Base-by-base conservation (phyloP, 1,284 basidiomycete species). In the Ganoderma meredithae region DNA sequence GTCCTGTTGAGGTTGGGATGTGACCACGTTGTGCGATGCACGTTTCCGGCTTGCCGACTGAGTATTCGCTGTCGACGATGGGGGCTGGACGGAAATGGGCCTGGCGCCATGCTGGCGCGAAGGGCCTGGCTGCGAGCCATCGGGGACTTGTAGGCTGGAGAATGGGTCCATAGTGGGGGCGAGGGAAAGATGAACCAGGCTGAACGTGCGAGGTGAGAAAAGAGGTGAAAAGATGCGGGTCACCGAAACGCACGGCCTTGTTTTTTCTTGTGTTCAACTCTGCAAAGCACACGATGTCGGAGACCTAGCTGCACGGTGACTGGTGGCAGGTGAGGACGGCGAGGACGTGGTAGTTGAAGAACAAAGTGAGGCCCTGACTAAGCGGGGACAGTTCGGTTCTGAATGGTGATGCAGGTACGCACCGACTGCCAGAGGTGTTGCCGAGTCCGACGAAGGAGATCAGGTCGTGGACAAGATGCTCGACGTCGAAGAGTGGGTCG, bases 21-120 rank as follows among this genome's bases (percentile, higher is more conserved):
- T 83, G 39, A 84, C 81, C 63, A 87, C 85, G 44, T 81, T 82
- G 72, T 88, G 86, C 1, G 86, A 88, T 3, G 86, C 86, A 49
- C 85, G 81, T 74, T 87, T 83, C 63, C 84, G 82, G 40, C 83
- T 79, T 3, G 84, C 74, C 2, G 82, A 74, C 59, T 78, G 80
- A 43, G 81, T 74, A 53, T 77, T 70, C 12, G 81, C 75, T 12
- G 82, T 61, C 39, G 78, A 71, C 39, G 74, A 76, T 1, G 82
- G 79, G 60, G 85, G 81, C 59, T 86, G 82, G 19, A 83, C 83
- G 9, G 82, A 82, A 53, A 84, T 82, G 6, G 86, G 83, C 76
- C 65, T 81, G 76, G 69, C 82, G 75, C 43, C 76, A 27, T 83
- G 76, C 64, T 80, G 81, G 47, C 84, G 82, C 63, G 85, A 86